Evolutionary conservation across 1,284 basidiomycete species (phyloP), one percentile per base, ranked within the genome.

Genomic region (Porogramme epimiltina): DNA sequence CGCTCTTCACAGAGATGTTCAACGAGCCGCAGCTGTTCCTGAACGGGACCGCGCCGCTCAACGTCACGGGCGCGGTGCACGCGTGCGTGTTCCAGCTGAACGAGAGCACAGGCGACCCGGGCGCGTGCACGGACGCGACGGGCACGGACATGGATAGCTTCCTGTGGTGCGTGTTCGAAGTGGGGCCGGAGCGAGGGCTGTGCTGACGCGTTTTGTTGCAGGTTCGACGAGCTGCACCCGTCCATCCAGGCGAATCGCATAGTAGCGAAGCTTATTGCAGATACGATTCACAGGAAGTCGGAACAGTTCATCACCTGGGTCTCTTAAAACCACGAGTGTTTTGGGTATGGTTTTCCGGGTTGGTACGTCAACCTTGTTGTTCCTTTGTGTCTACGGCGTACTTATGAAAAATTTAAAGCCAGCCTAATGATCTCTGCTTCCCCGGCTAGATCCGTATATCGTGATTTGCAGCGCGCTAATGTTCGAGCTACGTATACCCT

Each of bases 171-270:
- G 18, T 46, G 24, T 8, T 10, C 3, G 28, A 15, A 3, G 24
- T 37, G 2, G 28, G 13, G 26, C 10, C 4, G n/a, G 8, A 20
- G 2, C n/a, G 15, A 31, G 2, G 23, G 20, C 15, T 3, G 24
- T 18, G 4, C 11, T 13, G n/a, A 2, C 23, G 19, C 3, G 23
- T 24, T 3, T 24, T 11, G 37, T 16, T 22, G 44, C 47, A 80
- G 79, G 79, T 81, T 69, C 47, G 80, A 84, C 59, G 81, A 82
- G 58, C 65, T 82, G 37, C 80, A 84, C 58, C 80, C 80, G 4
- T 79, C 77, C 20, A 79, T 82, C 54, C 80, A 84, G 57, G 72
- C 77, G 1, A 73, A 80, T 55, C 68, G 80, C n/a, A 70, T 80
- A 36, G 72, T 84, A 2, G 80, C 79, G 0, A 66, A 73, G 45